These are phyloP conservation scores for Saccharomyces paradoxus DNA, from an alignment of 805 yeast species.

Conservation along the genomic window DNA sequence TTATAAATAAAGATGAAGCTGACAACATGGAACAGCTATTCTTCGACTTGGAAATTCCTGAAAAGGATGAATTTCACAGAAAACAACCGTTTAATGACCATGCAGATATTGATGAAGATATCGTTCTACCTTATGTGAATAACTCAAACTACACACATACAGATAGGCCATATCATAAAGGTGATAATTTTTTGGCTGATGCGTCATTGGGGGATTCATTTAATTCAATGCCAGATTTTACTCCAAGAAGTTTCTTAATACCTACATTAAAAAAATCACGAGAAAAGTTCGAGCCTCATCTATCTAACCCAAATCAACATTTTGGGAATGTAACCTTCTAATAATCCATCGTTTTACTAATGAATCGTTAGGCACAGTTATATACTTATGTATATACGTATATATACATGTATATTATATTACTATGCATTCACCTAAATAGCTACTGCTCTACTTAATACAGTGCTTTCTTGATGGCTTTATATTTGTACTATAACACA, in stretches of 20 bases:
- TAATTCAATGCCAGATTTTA: conserved; percentile 9
- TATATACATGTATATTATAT: not conserved
- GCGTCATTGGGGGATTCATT: conserved; percentile 20
- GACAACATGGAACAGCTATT: conserved; percentile 2
- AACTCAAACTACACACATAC: conserved; percentile 3
- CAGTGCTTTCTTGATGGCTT: not conserved
- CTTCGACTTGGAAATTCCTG: not conserved
- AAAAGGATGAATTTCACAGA: not conserved
- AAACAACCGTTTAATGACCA: not conserved
- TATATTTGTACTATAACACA: not conserved
- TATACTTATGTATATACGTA: not conserved
- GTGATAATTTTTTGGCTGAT: conserved; percentile 12
- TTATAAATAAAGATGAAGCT: conserved; percentile 6
- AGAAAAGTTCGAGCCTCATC: conserved; percentile 2
- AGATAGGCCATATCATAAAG: not conserved
- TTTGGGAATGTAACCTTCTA: conserved; percentile 13
- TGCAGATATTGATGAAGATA: not conserved
- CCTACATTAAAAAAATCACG: conserved; percentile 4
- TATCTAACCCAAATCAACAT: conserved; percentile 6
- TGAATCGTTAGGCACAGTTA: not conserved
- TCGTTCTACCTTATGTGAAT: not conserved
- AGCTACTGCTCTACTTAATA: not conserved
- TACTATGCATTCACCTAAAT: not conserved
- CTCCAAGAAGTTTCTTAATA: conserved; percentile 18
- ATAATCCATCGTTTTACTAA: not conserved